These are phyloP conservation scores for Phytophthora ramorum DNA, from an alignment of 352 stramenopile species.

Conservation along the genomic window DNA sequence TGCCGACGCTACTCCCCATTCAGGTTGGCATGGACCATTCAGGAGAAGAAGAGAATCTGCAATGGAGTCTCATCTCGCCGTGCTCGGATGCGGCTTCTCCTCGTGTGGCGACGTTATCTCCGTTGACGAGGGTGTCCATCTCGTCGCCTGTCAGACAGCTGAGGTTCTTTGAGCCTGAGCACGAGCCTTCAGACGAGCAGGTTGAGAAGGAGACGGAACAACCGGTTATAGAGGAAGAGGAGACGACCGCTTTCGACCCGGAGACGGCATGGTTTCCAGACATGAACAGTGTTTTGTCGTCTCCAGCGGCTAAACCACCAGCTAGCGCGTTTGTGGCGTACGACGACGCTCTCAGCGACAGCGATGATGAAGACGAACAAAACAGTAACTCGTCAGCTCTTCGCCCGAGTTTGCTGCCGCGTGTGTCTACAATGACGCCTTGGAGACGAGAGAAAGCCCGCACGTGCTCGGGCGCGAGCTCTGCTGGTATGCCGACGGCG, in stretches of 20 bases:
- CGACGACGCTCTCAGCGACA: slow-evolving; percentile 20
- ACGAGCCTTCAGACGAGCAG: slow-evolving; percentile 17
- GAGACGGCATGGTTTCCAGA: slow-evolving; percentile 34
- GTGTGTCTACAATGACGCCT: slow-evolving; percentile 20
- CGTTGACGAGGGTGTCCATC: slow-evolving; percentile 25
- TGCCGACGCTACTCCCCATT: slow-evolving; percentile 20
- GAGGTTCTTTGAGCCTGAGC: slow-evolving; percentile 33
- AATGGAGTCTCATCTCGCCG: slow-evolving; percentile 65
- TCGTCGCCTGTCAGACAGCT: slow-evolving; percentile 26
- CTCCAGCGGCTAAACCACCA: slow-evolving; percentile 2
- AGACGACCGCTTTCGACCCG: slow-evolving; percentile 16
- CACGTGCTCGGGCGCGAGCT: slow-evolving; percentile 45
- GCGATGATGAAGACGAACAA: slow-evolving; percentile 16
- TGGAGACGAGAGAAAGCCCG: slow-evolving; percentile 50
- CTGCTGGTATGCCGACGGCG: slow-evolving; percentile 32
- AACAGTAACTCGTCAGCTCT: neutral
- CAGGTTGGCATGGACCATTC: slow-evolving; percentile 2
- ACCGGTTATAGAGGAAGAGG: slow-evolving; percentile 16
- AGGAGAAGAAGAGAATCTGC: slow-evolving; percentile 13
- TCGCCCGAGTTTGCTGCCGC: slow-evolving; percentile 27
- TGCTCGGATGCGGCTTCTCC: slow-evolving; percentile 43
- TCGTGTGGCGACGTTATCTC: slow-evolving; percentile 16
- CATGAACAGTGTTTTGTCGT: slow-evolving; percentile 17
- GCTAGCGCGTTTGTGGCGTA: slow-evolving; percentile 27
- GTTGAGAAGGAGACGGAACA: slow-evolving; percentile 22